These are phyloP conservation scores for Zoysia matrella DNA, from an alignment of 202 grass and related monocot genomes.

Conservation along the genomic window DNA sequence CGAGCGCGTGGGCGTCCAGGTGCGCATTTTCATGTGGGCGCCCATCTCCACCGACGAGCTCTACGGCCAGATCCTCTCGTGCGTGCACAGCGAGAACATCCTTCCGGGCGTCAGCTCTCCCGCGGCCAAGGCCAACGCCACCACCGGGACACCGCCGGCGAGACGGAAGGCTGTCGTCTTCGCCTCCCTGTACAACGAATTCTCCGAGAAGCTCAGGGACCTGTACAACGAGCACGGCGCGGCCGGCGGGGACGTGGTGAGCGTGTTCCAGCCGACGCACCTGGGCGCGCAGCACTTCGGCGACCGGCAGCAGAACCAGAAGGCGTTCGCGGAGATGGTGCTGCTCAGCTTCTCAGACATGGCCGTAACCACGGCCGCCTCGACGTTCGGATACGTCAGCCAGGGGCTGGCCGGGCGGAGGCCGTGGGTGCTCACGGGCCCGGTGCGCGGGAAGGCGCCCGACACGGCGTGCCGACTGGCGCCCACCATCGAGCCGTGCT, in stretches of 20 bases:
- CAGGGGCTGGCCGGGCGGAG: constrained; percentile 62
- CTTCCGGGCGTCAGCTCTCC: constrained; percentile 31
- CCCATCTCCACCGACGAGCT: constrained; percentile 40
- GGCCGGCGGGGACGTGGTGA: constrained; percentile 43
- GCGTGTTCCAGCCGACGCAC: constrained; percentile 69
- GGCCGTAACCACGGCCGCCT: constrained; percentile 48
- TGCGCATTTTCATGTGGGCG: constrained; percentile 47
- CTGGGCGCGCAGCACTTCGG: constrained; percentile 48
- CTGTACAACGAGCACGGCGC: constrained; percentile 56
- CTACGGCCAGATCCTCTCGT: constrained; percentile 53
- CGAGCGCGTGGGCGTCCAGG: constrained; percentile 64
- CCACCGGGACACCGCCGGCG: background rate
- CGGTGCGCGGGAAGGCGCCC: constrained; percentile 19
- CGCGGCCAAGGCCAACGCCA: background rate
- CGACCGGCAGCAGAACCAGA: constrained; percentile 64
- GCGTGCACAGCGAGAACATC: constrained; percentile 45
- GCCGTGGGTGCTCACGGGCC: constrained; percentile 49
- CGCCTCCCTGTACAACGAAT: constrained; percentile 53
- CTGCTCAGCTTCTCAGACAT: constrained; percentile 70
- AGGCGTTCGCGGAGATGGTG: constrained; percentile 65
- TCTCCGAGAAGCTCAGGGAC: constrained; percentile 57
- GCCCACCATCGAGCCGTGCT: constrained; percentile 58
- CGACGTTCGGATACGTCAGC: constrained; percentile 79
- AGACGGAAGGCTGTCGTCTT: constrained; percentile 54
- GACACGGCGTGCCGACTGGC: constrained; percentile 44